Conservation (phyloP, 106 monocot genomes). For the Xerophyta viscosa region DNA sequence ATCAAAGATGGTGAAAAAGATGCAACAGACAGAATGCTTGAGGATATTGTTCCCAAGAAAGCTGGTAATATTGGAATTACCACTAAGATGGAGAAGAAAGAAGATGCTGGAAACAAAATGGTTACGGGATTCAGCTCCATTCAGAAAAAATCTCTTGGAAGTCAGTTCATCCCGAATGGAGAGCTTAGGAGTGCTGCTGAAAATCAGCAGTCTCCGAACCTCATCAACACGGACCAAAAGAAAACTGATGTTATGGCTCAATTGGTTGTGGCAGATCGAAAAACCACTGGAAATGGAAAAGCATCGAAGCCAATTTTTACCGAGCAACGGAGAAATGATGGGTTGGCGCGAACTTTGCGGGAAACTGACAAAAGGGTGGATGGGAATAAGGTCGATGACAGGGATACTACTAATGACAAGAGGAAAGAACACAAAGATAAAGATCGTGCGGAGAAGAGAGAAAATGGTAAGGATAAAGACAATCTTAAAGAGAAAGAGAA, state of each 20-base stretch:
- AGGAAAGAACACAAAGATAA: slow-evolving; percentile 12
- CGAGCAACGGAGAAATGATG: slow-evolving; percentile 10
- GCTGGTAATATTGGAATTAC: background rate
- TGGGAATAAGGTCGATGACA: slow-evolving; percentile 13
- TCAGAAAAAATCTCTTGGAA: background rate
- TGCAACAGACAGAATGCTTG: slow-evolving; percentile 17
- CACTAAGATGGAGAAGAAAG: slow-evolving; percentile 2
- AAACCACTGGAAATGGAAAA: slow-evolving; percentile 2
- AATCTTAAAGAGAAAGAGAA: slow-evolving; percentile 12
- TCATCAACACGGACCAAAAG: slow-evolving; percentile 10
- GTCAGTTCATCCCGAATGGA: background rate
- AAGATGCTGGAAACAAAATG: slow-evolving; percentile 1
- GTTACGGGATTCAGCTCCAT: background rate
- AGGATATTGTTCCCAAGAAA: slow-evolving; percentile 5
- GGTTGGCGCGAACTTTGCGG: slow-evolving; percentile 4
- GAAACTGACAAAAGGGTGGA: slow-evolving; percentile 10
- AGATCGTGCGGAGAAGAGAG: slow-evolving; percentile 12
- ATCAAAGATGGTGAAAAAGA: slow-evolving; percentile 34
- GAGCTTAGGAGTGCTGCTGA: background rate
- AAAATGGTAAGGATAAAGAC: slow-evolving; percentile 9
- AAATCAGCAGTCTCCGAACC: slow-evolving; percentile 7
- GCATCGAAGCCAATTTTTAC: slow-evolving; percentile 1
- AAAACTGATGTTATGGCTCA: slow-evolving; percentile 3
- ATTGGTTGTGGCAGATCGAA: background rate
- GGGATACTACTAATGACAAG: slow-evolving; percentile 4